These are phyloP conservation scores for Aphanomyces cochlioides DNA, from an alignment of 352 stramenopile genomes.

Conservation along the genomic window DNA sequence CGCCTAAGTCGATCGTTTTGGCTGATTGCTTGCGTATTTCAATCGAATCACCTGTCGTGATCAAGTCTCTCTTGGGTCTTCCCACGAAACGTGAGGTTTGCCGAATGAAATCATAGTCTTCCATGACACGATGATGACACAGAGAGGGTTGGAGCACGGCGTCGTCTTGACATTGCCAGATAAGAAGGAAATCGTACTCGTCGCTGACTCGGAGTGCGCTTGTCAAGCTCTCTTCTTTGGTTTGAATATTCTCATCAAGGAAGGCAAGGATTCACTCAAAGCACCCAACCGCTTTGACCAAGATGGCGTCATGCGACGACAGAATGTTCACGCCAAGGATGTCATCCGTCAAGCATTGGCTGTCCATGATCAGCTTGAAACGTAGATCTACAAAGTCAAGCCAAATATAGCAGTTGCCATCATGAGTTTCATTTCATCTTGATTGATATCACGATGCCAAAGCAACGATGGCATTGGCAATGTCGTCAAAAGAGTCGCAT, in stretches of 20 bases:
- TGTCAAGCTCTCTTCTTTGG: conserved; percentile 55
- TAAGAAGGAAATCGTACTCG: conserved; percentile 47
- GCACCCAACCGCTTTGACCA: conserved; percentile 57
- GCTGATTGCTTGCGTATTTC: conserved; percentile 39
- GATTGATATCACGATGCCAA: neutral
- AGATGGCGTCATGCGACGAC: conserved; percentile 58
- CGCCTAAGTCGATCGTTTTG: conserved; percentile 46
- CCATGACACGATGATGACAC: neutral
- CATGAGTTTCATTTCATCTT: neutral
- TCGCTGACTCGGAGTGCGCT: conserved; percentile 59
- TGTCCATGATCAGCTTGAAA: neutral
- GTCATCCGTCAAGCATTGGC: conserved; percentile 46
- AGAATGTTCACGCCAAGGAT: conserved; percentile 58
- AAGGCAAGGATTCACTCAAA: conserved; percentile 41
- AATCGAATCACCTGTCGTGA: conserved; percentile 46
- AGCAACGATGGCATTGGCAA: neutral
- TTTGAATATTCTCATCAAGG: conserved; percentile 45
- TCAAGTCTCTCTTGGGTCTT: conserved; percentile 36
- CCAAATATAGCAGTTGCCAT: neutral
- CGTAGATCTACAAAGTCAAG: neutral
- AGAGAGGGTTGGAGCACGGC: conserved; percentile 5
- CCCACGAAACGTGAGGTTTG: conserved; percentile 1
- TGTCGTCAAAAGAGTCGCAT: neutral
- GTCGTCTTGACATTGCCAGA: conserved; percentile 3
- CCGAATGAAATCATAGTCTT: neutral